These are phyloP conservation scores for Pseudonitzschia multiseries DNA, from an alignment of 108 stramenopile species.

Conservation along the genomic window DNA sequence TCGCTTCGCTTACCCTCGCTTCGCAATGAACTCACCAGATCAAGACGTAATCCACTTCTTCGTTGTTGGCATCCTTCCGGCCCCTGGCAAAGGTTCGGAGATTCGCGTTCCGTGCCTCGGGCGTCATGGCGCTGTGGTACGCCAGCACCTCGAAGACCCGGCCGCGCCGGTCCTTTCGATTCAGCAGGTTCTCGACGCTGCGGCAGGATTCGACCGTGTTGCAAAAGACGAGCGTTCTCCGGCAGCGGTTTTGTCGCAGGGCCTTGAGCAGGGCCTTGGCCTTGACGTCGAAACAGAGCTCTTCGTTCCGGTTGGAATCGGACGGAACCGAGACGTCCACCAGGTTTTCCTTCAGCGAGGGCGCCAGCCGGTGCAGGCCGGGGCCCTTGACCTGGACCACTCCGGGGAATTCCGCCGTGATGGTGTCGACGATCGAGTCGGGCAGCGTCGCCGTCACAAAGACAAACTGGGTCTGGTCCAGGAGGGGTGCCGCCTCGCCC, in stretches of 20 bases:
- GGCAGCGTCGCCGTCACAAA: slow-evolving; percentile 96
- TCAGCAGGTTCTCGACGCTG: slow-evolving; percentile 87
- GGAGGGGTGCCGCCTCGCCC: slow-evolving; percentile 65
- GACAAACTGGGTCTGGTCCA: slow-evolving; percentile 78
- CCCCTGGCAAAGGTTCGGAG: slow-evolving; percentile 62
- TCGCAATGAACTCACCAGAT: slow-evolving; percentile 68
- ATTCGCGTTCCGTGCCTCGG: slow-evolving; percentile 59
- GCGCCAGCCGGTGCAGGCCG: slow-evolving; percentile 88
- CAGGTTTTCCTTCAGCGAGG: slow-evolving; percentile 68
- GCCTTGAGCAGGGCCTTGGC: slow-evolving; percentile 78
- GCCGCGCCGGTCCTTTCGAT: slow-evolving; percentile 74
- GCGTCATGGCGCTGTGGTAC: slow-evolving; percentile 90
- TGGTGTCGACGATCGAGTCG: slow-evolving; percentile 63
- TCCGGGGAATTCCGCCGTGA: slow-evolving; percentile 75
- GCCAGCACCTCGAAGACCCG: slow-evolving; percentile 49
- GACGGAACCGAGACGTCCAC: slow-evolving; percentile 87
- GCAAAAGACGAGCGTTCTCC: slow-evolving; percentile 93
- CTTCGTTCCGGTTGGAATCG: slow-evolving; percentile 52
- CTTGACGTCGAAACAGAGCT: slow-evolving; percentile 82
- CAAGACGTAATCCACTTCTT: slow-evolving; percentile 62
- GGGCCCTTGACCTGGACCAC: slow-evolving; percentile 78
- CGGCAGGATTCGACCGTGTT: slow-evolving; percentile 95
- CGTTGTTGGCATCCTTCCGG: slow-evolving; percentile 30
- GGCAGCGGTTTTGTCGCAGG: slow-evolving; percentile 60
- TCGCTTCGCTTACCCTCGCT: too few relatives aligned